Conservation (phyloP, 768 basidiomycete species). For the Russula sp. region DNA sequence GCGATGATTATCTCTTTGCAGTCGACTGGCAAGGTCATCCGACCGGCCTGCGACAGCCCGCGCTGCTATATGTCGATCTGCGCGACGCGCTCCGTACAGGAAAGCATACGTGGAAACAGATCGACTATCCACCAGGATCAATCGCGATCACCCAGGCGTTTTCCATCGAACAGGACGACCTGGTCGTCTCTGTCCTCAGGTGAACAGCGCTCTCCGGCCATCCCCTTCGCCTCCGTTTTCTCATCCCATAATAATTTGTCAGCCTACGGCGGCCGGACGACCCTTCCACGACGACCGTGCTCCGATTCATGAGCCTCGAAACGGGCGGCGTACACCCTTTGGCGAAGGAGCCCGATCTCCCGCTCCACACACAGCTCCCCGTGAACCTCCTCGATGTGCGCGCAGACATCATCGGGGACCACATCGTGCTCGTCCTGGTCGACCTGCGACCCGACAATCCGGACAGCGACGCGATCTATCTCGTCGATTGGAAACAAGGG, state of each 20-base stretch:
- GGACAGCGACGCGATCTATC: neutral
- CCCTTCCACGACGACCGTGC: neutral
- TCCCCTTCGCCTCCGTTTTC: neutral
- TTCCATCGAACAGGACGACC: constrained; percentile 14
- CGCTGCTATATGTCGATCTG: constrained; percentile 10
- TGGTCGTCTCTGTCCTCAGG: constrained; percentile 19
- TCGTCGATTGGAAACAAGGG: constrained; percentile 11
- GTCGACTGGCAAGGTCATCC: constrained; percentile 15
- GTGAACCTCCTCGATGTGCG: constrained; percentile 6
- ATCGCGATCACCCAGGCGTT: constrained; percentile 18
- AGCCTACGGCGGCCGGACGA: neutral
- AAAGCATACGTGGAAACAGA: constrained; percentile 5
- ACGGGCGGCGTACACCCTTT: constrained; percentile 3
- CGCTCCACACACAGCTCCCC: constrained; percentile 5
- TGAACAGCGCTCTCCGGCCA: neutral
- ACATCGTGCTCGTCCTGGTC: constrained; percentile 8
- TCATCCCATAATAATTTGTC: neutral
- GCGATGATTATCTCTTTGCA: constrained; percentile 11
- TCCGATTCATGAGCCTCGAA: constrained; percentile 16
- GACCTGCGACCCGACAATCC: neutral
- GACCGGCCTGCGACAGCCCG: neutral
- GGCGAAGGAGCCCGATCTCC: constrained; percentile 2
- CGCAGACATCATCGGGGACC: constrained; percentile 4
- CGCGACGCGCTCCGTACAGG: constrained; percentile 11
- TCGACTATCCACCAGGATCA: constrained; percentile 12